Conservation (phyloP, 306 rosid genomes). For the Abrus precatorius region DNA sequence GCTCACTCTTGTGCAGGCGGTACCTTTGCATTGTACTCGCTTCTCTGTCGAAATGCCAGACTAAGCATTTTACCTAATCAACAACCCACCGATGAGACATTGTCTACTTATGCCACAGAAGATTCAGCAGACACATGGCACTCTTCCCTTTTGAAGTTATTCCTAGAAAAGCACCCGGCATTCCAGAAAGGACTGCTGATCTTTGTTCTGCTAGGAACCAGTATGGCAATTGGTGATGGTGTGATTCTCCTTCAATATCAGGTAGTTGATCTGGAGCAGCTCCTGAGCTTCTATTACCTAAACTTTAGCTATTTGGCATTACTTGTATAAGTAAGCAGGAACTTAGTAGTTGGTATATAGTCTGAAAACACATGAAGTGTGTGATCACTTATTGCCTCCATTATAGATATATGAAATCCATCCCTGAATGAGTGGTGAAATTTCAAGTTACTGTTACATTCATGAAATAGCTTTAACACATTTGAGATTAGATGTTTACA, state of each 20-base stretch:
- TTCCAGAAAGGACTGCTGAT: slow-evolving; percentile 61
- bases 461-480: neutral
- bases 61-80: slow-evolving; percentile 73
- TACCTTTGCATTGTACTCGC: slow-evolving; percentile 80
- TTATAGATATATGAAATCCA: neutral
- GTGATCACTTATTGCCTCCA: slow-evolving; percentile 1
- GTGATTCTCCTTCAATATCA: slow-evolving; percentile 83
- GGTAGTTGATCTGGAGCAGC: slow-evolving; percentile 53
- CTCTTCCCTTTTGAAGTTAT: slow-evolving; percentile 58
- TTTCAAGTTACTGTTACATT: slow-evolving; percentile 9
- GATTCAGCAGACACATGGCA: slow-evolving; percentile 58
- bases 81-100: slow-evolving; percentile 63
- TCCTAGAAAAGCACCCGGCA: slow-evolving; percentile 63
- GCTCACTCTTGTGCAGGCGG: slow-evolving; percentile 65
- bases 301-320: slow-evolving; percentile 37
- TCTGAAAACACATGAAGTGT: neutral
- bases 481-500: neutral
- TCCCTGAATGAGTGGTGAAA: neutral
- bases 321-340: slow-evolving; percentile 35
- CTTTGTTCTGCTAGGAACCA: slow-evolving; percentile 76
- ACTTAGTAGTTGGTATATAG: neutral
- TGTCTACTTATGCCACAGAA: slow-evolving; percentile 58
- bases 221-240: slow-evolving; percentile 78
- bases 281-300: slow-evolving; percentile 39
- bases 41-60: slow-evolving; percentile 75